Conservation (phyloP, 164 flowering plant genomes). For the Brasenia schreberi region DNA sequence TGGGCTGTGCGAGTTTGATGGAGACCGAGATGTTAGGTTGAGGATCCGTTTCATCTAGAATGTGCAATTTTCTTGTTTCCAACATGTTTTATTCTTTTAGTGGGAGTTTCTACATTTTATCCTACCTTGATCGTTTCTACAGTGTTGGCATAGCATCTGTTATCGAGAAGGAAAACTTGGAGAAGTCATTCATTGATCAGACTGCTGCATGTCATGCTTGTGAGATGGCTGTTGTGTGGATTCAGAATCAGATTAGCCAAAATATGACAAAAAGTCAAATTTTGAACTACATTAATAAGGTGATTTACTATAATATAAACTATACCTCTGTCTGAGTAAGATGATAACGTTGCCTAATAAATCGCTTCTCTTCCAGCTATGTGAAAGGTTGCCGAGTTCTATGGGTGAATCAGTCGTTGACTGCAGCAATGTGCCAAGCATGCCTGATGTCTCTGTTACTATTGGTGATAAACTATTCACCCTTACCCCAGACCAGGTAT, state of each 20-base stretch:
- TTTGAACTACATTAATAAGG: slow-evolving; percentile 55
- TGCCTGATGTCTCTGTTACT: slow-evolving; percentile 62
- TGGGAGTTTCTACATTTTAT: background rate
- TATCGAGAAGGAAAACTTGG: slow-evolving; percentile 29
- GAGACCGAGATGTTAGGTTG: slow-evolving; percentile 64
- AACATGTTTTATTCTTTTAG: too few relatives aligned
- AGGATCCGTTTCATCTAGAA: background rate
- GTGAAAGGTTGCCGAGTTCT: slow-evolving; percentile 73
- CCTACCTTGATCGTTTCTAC: background rate
- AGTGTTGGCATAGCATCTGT: slow-evolving; percentile 72
- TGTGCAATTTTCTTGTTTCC: background rate
- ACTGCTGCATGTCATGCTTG: slow-evolving; percentile 58
- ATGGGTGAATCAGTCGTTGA: slow-evolving; percentile 77
- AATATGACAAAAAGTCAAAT: slow-evolving; percentile 48
- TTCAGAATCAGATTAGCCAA: slow-evolving; percentile 49
- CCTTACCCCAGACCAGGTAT: slow-evolving; percentile 55
- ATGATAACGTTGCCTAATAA: background rate
- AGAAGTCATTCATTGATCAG: slow-evolving; percentile 18
- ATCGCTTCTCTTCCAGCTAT: slow-evolving; percentile 37
- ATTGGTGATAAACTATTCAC: slow-evolving; percentile 59
- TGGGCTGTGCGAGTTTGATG: slow-evolving; percentile 71
- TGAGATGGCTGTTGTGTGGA: slow-evolving; percentile 88
- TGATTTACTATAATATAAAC: background rate
- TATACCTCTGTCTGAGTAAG: too few relatives aligned
- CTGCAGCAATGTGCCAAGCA: slow-evolving; percentile 36